Evolutionary conservation across 495 filamentous ascomycete genomes (phyloP), one percentile per base, ranked within the genome.

Genomic region (Lepraria neglecta): DNA sequence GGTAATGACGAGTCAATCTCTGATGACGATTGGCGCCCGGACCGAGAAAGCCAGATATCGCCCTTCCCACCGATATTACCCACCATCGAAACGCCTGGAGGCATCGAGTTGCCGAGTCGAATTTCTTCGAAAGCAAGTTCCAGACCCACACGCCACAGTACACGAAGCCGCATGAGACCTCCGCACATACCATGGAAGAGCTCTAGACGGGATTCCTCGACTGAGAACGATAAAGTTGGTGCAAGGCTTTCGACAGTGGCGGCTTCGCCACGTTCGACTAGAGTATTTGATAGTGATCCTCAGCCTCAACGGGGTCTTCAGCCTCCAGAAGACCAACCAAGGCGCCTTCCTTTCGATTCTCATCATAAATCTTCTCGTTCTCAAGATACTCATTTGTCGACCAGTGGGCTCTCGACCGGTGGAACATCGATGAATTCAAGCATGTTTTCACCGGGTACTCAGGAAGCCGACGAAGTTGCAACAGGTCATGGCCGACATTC

Each of bases 101-200:
- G 74, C 50, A 86, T 88, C 62, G 81, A 83, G 67, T 69, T 87
- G 14, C 83, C 84, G n/a, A 87, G 82, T 65, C 80, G 85, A 42
- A 73, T 83, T 33, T 79, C 78, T 19, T 86, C 84, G 4, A 83
- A 82, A 66, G 81, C 77, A 51, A 84, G 80, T 68, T 69, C 77
- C 19, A 68, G 67, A 64, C 53, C 56, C 24, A 64, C 70, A 50
- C 60, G 64, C 64, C 45, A 72, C 73, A 56, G 73, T 74, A 19
- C 74, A 72, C n/a, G 71, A 59, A 58, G 55, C 62, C 54, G 69
- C 65, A 27, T 64, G 6, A 68, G 70, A 43, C 70, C 74, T 27
- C 80, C 82, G 5, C 68, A 71, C 14, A 76, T 88, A 3, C 84
- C 85, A 4, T 72, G 84, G 53, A 85, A 83, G 71, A 85, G 82